Evolutionary conservation across 2,329 filamentous ascomycete species (phyloP).

Genomic region (Colletotrichum eremochloae): DNA sequence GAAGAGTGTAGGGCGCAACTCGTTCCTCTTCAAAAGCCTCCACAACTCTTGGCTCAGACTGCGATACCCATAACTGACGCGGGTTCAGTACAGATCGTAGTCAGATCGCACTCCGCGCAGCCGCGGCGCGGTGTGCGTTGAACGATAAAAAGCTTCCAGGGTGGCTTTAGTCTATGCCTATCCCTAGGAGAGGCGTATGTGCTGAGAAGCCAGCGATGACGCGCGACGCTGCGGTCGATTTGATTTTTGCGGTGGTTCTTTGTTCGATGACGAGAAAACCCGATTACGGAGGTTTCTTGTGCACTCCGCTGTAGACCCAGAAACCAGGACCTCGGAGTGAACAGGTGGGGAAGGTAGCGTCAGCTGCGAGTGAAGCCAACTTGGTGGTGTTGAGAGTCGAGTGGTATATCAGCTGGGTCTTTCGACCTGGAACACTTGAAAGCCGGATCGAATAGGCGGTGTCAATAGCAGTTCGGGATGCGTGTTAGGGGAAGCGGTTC

Average conservation of each 20-base stretch:
- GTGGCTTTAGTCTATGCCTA: background rate
- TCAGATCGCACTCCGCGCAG: constrained; percentile 37
- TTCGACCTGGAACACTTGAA: constrained; percentile 31
- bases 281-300: constrained; percentile 98
- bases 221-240: constrained; percentile 1
- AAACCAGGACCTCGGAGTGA: constrained; percentile 92
- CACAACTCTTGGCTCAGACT: constrained; percentile 36
- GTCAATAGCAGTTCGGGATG: background rate
- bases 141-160: constrained; percentile 28
- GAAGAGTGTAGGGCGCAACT: constrained; percentile 1
- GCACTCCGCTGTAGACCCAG: constrained; percentile 96
- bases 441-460: background rate
- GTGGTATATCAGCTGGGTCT: constrained; percentile 39
- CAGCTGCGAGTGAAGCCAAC: constrained; percentile 88
- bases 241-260: background rate
- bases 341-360: constrained; percentile 80
- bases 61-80: constrained; percentile 41
- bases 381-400: constrained; percentile 76
- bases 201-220: constrained; percentile 20
- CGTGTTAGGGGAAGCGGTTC: too few relatives aligned
- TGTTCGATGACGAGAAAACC: constrained; percentile 47
- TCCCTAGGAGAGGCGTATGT: constrained; percentile 9
- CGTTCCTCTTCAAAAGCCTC: constrained; percentile 38
- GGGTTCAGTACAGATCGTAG: constrained; percentile 23
- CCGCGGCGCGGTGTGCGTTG: constrained; percentile 40